Evolutionary conservation across 202 grass and related monocot genomes (phyloP), one percentile per base, ranked within the genome.

Genomic region (Musa balbisiana): DNA sequence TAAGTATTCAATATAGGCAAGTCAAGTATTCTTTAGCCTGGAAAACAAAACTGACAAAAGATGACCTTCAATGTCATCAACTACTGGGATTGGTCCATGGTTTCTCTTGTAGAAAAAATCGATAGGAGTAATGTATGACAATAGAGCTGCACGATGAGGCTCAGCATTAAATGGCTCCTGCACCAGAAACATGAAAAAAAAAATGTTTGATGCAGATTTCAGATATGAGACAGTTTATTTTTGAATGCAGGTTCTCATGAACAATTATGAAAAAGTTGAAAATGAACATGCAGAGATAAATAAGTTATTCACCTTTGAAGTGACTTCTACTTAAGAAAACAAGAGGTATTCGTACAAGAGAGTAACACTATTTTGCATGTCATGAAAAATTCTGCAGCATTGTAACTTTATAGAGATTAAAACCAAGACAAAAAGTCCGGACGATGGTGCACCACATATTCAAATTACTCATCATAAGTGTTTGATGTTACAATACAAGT

Each of bases 71-170:
- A 94, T 82, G 80, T 99, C 85, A 78, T 99, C 81, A 3, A 94
- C 73, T 78, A 90, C 88, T 2, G 95, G 95, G 71, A 99, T 99
- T 23, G 95, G 91, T 62, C 91, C 95, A 88, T 99, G 95, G 71
- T 91, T 99, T 80, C 95, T 94, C 89, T 99, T 99, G 80, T 92
- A 94, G 69, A 99, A 99, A 54, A 92, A 99, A 75, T 99, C 95
- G 13, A 94, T 85, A 12, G 91, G 88, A 26, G 94, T 98, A 72
- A 98, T 83, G 80, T 92, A 98, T 53, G 94, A 94, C 63, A 94
- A 71, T 55, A 94, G 69, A 14, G 85, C 89, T 55, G 89, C 81
- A 16, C 89, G 89, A 62, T 83, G 83, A 63, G 95, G 95, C 83
- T 99, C 95, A 14, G 94, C 94, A 82, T 99, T 99, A 85, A 99